Evolutionary conservation across 2,329 filamentous ascomycete species (phyloP).

Genomic region (Alternaria viburni): DNA sequence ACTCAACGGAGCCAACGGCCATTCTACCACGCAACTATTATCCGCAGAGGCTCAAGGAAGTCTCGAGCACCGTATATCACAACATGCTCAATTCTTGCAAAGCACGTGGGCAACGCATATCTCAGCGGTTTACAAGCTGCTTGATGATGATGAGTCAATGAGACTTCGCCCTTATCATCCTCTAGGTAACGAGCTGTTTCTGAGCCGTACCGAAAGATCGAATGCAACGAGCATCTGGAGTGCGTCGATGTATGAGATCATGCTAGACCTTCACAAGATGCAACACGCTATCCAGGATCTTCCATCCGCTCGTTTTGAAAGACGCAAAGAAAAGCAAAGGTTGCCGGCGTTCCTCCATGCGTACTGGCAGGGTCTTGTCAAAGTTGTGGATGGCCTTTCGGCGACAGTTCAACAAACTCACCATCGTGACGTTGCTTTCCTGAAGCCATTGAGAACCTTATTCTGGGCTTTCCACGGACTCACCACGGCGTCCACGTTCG

Average conservation of each 20-base stretch:
- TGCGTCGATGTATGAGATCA: constrained; percentile 37
- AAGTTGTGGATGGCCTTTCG: constrained; percentile 24
- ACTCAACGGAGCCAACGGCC: constrained; percentile 3
- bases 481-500: constrained; percentile 51
- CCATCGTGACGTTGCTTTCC: constrained; percentile 17
- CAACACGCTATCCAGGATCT: constrained; percentile 32
- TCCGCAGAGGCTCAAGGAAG: not conserved
- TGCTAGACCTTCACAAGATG: constrained; percentile 41
- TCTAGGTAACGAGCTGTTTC: constrained; percentile 53
- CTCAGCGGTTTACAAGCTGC: constrained; percentile 1
- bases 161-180: constrained; percentile 50
- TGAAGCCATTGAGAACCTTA: constrained; percentile 45
- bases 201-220: constrained; percentile 30
- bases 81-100: constrained; percentile 43
- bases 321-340: constrained; percentile 45
- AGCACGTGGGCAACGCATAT: constrained; percentile 25
- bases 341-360: constrained; percentile 39
- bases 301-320: constrained; percentile 42
- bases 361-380: constrained; percentile 29
- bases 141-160: constrained; percentile 21
- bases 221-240: constrained; percentile 18
- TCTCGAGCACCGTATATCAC: constrained; percentile 9
- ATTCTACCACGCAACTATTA: not conserved
- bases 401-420: constrained; percentile 10
- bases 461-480: constrained; percentile 59